These are phyloP conservation scores for Trametes pubescens DNA, from an alignment of 1,284 basidiomycete species.

Conservation along the genomic window DNA sequence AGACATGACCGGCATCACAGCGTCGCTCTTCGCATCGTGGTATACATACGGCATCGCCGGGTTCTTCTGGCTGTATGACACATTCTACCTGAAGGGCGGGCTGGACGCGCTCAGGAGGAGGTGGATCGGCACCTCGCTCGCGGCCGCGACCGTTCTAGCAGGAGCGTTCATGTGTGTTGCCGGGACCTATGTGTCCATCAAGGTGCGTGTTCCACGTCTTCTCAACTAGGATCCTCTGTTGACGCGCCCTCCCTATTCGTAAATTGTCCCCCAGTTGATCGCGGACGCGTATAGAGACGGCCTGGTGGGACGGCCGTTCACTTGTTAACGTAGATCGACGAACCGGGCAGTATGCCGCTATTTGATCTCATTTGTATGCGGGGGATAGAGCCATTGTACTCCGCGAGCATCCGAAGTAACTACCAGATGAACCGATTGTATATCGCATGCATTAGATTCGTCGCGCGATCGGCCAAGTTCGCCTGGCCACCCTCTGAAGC, in stretches of 20 bases:
- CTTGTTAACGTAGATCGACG: slow-evolving; percentile 46
- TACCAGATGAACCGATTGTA: neutral
- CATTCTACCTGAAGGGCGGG: slow-evolving; percentile 52
- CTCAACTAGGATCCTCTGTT: slow-evolving; percentile 7
- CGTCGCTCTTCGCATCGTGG: slow-evolving; percentile 65
- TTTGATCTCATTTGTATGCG: neutral
- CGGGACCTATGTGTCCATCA: slow-evolving; percentile 61
- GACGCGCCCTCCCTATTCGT: slow-evolving; percentile 5
- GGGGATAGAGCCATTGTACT: neutral
- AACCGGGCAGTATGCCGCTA: neutral
- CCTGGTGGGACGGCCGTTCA: slow-evolving; percentile 58
- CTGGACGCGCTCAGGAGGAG: slow-evolving; percentile 42
- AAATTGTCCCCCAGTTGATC: slow-evolving; percentile 51
- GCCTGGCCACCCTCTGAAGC: slow-evolving; percentile 6
- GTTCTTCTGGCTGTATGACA: slow-evolving; percentile 64
- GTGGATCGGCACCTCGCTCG: slow-evolving; percentile 46
- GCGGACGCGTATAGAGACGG: slow-evolving; percentile 54
- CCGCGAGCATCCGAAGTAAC: neutral
- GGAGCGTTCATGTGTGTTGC: slow-evolving; percentile 63
- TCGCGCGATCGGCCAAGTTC: slow-evolving; percentile 3
- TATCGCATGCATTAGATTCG: slow-evolving; percentile 6
- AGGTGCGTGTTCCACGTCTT: slow-evolving; percentile 43
- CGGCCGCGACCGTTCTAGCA: slow-evolving; percentile 53
- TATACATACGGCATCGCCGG: slow-evolving; percentile 65
- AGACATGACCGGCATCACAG: slow-evolving; percentile 60